Conservation (phyloP, 2,329 filamentous ascomycete species). For the Hypoxylon sp. region DNA sequence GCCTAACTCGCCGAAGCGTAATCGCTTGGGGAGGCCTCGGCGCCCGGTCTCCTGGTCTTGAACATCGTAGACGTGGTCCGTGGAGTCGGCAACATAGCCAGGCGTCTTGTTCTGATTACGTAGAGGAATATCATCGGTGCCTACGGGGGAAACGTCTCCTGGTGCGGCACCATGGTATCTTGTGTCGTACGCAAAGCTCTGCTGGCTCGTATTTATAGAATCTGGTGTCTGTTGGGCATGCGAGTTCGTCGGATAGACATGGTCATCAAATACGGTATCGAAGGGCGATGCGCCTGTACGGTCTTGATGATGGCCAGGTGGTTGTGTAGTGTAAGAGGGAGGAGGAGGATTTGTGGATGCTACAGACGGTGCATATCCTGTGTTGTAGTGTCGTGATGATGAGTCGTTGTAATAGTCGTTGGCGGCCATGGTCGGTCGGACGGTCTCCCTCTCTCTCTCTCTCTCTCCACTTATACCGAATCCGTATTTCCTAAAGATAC, state of each 20-base stretch:
- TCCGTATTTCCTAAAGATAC: neutral
- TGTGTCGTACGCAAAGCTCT: constrained; percentile 62
- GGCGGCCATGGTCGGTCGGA: constrained; percentile 68
- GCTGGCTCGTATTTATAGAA: constrained; percentile 48
- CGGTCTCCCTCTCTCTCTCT: neutral
- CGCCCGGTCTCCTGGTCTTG: constrained; percentile 46
- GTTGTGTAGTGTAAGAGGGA: constrained; percentile 52
- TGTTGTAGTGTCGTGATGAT: constrained; percentile 51
- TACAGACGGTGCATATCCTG: constrained; percentile 53
- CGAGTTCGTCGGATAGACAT: constrained; percentile 67
- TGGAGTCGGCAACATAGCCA: constrained; percentile 47
- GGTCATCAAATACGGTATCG: constrained; percentile 73
- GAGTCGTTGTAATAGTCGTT: constrained; percentile 71
- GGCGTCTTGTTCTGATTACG: constrained; percentile 53
- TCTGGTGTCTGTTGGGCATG: constrained; percentile 44
- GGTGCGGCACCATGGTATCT: constrained; percentile 62
- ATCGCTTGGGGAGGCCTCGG: constrained; percentile 50
- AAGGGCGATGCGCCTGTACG: constrained; percentile 57
- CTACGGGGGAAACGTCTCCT: constrained; percentile 51
- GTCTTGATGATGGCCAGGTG: constrained; percentile 46
- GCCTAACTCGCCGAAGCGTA: constrained; percentile 66
- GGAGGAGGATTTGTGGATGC: constrained; percentile 56
- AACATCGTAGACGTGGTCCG: constrained; percentile 71
- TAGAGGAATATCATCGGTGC: constrained; percentile 65
- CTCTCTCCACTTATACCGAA: neutral